Conservation (phyloP, 2,329 filamentous ascomycete species). For the Cordyceps pruinosa region DNA sequence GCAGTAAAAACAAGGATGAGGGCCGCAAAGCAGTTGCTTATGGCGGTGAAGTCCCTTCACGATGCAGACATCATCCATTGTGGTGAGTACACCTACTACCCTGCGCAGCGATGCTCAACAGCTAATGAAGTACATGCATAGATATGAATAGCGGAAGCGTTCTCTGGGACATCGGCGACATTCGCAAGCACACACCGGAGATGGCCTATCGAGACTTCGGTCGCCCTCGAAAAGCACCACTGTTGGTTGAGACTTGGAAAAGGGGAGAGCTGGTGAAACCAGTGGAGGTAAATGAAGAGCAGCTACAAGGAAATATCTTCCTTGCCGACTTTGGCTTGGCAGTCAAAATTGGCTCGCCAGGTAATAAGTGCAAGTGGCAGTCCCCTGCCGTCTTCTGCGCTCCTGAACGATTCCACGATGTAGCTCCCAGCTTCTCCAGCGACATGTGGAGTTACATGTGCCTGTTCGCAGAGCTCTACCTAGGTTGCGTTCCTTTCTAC, state of each 20-base stretch:
- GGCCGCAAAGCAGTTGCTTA: background rate
- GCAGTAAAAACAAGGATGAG: background rate
- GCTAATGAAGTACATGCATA: background rate
- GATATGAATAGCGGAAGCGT: background rate
- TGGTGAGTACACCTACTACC: background rate
- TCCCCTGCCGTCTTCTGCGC: conserved; percentile 14
- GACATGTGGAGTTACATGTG: conserved; percentile 8
- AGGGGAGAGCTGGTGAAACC: conserved; percentile 10
- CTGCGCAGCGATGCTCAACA: background rate
- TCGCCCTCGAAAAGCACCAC: background rate
- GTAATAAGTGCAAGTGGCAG: conserved; percentile 9
- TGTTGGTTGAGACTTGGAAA: conserved; percentile 7
- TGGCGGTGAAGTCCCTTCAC: background rate
- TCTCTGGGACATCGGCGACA: background rate
- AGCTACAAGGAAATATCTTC: conserved; percentile 7
- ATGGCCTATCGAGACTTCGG: background rate
- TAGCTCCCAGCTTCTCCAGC: conserved; percentile 11
- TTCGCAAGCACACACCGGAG: background rate
- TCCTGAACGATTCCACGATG: conserved; percentile 14
- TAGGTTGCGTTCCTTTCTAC: background rate
- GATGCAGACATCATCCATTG: background rate
- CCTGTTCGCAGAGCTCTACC: background rate
- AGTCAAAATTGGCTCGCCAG: conserved; percentile 4
- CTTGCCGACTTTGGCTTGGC: conserved; percentile 15
- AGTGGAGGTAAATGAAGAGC: background rate